These are phyloP conservation scores for Kuraishia molischiana DNA, from an alignment of 805 yeast genomes.

Conservation along the genomic window DNA sequence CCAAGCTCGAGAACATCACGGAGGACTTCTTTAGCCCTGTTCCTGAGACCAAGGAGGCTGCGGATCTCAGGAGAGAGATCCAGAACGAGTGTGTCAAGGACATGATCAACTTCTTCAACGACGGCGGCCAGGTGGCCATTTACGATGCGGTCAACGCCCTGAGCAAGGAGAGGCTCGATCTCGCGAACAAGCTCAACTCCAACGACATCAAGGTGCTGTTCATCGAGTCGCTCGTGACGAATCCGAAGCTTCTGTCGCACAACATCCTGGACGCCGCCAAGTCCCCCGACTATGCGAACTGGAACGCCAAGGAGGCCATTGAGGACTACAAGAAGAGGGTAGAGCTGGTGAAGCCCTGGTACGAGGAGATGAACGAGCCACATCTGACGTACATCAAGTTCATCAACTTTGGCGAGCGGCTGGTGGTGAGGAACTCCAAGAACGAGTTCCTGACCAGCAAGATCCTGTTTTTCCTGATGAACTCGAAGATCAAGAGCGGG, in stretches of 20 bases:
- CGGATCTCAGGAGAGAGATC: constrained; percentile 44
- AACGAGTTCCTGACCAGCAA: constrained; percentile 86
- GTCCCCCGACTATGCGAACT: constrained; percentile 78
- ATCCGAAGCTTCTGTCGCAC: constrained; percentile 52
- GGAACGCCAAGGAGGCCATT: constrained; percentile 69
- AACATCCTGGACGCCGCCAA: constrained; percentile 80
- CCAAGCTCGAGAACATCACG: constrained; percentile 41
- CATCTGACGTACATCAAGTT: constrained; percentile 71
- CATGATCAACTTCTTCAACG: constrained; percentile 60
- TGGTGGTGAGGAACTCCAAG: constrained; percentile 71
- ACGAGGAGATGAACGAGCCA: constrained; percentile 58
- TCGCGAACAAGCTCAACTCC: constrained; percentile 43
- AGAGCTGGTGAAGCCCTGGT: constrained; percentile 53
- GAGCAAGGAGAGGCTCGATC: constrained; percentile 50
- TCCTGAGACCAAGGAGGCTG: constrained; percentile 35
- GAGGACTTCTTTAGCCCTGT: constrained; percentile 58
- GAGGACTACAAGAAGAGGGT: constrained; percentile 71
- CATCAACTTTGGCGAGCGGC: constrained; percentile 81
- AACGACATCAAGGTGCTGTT: constrained; percentile 70
- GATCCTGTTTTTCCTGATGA: constrained; percentile 88
- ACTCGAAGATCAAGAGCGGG: constrained; percentile 78
- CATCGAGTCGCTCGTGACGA: constrained; percentile 81
- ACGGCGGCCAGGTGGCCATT: constrained; percentile 89
- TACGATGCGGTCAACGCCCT: constrained; percentile 92
- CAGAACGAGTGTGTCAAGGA: constrained; percentile 59